A percentile compares a stretch with the other conserved stretches of the same genome.
phyloP scores from a whole-genome alignment of 441 rosid genomes.

The Arabidopsis lyrata region DNA sequence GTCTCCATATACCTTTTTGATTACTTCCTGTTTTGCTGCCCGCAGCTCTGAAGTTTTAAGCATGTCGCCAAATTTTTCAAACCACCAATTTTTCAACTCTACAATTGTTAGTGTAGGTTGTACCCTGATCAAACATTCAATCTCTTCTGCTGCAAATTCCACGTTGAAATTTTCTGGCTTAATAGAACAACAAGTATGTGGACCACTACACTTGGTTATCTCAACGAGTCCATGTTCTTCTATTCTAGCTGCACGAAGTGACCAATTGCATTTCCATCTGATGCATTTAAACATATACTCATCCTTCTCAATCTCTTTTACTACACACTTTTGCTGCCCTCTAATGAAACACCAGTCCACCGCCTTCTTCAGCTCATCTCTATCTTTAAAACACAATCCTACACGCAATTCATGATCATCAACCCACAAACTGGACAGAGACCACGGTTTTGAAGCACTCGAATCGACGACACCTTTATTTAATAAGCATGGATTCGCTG shows the following conservation, averaged over 20 bases:
- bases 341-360: slow-evolving; percentile 30
- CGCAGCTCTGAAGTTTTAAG: background rate
- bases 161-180: background rate
- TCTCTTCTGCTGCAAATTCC: slow-evolving; percentile 21
- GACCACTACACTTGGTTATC: slow-evolving; percentile 21
- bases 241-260: slow-evolving; percentile 11
- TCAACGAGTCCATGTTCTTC: slow-evolving; percentile 16
- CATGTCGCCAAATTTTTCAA: background rate
- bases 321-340: slow-evolving; percentile 4
- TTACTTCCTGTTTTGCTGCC: background rate
- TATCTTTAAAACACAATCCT: slow-evolving; percentile 28
- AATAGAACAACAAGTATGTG: slow-evolving; percentile 1
- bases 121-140: slow-evolving; percentile 17
- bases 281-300: slow-evolving; percentile 6
- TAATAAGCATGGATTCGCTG: too few relatives aligned
- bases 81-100: slow-evolving; percentile 22
- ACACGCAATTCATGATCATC: background rate
- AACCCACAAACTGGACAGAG: slow-evolving; percentile 26
- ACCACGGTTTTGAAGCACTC: background rate
- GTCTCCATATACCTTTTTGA: background rate
- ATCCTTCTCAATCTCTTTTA: background rate
- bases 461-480: background rate
- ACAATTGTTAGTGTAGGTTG: slow-evolving; percentile 2
- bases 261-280: slow-evolving; percentile 36
- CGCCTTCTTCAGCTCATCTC: slow-evolving; percentile 15